A percentile compares a stretch with the other conserved stretches of the same genome.
Evolutionary conservation across 1,139 yeast genomes (phyloP).

Genomic region (Protomyces inundatus): DNA sequence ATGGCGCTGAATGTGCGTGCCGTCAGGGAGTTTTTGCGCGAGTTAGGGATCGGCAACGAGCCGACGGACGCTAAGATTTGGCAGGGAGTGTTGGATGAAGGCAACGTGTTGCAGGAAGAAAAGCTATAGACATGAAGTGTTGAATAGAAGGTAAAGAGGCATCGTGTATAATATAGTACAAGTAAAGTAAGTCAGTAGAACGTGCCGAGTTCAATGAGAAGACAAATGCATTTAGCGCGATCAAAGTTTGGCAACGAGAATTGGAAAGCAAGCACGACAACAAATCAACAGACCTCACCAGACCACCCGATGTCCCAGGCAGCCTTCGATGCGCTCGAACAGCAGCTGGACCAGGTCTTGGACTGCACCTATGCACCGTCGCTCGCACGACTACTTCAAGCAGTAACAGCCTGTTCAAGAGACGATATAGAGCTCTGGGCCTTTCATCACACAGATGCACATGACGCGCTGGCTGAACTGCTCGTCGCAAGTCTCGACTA

Average conservation of each 20-base stretch:
- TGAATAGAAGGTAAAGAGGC: background rate
- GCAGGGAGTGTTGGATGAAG: background rate
- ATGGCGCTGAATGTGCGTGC: constrained; percentile 31
- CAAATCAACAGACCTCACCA: background rate
- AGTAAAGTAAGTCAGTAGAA: too few species aligned
- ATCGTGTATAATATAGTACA: too few species aligned
- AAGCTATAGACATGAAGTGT: background rate
- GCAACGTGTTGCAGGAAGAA: background rate
- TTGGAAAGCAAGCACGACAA: background rate
- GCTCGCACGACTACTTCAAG: background rate
- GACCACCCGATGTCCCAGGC: background rate
- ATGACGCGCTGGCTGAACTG: background rate
- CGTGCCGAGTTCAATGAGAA: too few species aligned
- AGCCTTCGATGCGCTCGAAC: background rate
- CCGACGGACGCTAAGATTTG: constrained; percentile 4
- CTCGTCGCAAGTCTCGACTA: background rate
- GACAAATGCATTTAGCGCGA: background rate
- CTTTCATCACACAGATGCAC: background rate
- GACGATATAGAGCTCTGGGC: background rate
- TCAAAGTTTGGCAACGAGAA: background rate
- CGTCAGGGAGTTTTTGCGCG: constrained; percentile 29
- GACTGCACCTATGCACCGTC: background rate
- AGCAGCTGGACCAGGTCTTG: background rate
- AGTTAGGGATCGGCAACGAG: constrained; percentile 4
- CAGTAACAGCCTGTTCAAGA: background rate